Conservation (phyloP, 257 asterid species). For the Jaltomata sinuosa region DNA sequence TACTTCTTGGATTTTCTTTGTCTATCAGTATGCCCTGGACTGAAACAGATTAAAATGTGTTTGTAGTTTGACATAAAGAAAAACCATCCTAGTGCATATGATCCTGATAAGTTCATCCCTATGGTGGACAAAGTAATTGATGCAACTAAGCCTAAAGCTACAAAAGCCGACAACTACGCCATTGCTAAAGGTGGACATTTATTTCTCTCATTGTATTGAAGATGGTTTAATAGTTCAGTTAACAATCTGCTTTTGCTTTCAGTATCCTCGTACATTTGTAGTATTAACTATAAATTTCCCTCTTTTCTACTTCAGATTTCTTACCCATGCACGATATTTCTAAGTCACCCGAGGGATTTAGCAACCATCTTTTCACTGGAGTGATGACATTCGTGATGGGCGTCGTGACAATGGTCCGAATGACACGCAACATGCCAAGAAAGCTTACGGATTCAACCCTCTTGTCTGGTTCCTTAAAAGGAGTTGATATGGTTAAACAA, state of each 20-base stretch:
- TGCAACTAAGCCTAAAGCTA: conserved; percentile 32
- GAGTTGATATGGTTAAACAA: conserved; percentile 37
- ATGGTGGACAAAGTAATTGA: conserved; percentile 48
- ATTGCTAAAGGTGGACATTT: conserved; percentile 38
- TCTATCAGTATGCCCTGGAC: background rate
- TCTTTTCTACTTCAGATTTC: conserved; percentile 18
- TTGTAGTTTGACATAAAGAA: background rate
- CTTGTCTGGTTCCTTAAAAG: conserved; percentile 44
- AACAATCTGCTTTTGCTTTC: background rate
- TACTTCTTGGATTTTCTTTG: background rate
- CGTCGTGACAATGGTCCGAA: conserved; percentile 69
- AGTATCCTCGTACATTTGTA: background rate
- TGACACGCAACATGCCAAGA: conserved; percentile 91
- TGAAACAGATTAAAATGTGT: background rate
- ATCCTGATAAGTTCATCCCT: conserved; percentile 1
- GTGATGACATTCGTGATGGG: conserved; percentile 88
- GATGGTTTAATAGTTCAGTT: background rate
- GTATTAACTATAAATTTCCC: background rate
- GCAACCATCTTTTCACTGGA: conserved; percentile 66
- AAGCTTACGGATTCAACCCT: conserved; percentile 63
- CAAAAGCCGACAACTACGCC: conserved; percentile 21
- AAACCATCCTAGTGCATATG: background rate
- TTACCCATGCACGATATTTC: conserved; percentile 16
- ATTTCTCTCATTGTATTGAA: background rate
- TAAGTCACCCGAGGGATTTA: conserved; percentile 34